A percentile compares a stretch with the other conserved stretches of the same genome.
Evolutionary conservation across 1,284 basidiomycete species (phyloP).

Genomic region (Melampsora larici-populina): DNA sequence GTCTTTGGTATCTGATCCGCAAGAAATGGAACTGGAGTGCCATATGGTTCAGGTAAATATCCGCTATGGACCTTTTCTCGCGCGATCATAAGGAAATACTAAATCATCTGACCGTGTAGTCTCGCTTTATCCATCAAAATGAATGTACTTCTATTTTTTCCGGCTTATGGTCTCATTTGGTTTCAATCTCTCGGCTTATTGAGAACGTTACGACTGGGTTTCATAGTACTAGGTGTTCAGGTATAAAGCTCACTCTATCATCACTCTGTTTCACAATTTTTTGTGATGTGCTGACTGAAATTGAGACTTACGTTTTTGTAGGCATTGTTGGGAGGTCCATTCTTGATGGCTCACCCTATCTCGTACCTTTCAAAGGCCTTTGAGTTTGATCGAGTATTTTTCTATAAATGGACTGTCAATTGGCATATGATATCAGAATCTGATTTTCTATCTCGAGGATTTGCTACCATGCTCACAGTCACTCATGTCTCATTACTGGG

Average conservation of each 20-base stretch:
- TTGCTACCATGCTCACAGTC: constrained; percentile 65
- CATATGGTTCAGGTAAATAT: constrained; percentile 39
- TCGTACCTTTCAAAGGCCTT: constrained; percentile 77
- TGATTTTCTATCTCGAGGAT: constrained; percentile 66
- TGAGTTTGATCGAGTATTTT: constrained; percentile 80
- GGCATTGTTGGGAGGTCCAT: constrained; percentile 66
- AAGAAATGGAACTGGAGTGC: constrained; percentile 41
- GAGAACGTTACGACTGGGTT: constrained; percentile 61
- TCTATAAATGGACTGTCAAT: constrained; percentile 97
- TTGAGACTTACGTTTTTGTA: constrained; percentile 56
- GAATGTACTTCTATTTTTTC: constrained; percentile 89
- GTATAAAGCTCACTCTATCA: constrained; percentile 46
- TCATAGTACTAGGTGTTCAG: constrained; percentile 60
- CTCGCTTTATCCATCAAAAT: constrained; percentile 89
- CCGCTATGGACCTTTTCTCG: neutral
- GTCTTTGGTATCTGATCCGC: constrained; percentile 58
- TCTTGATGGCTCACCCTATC: constrained; percentile 64
- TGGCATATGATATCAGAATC: constrained; percentile 82
- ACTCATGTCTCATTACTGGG: constrained; percentile 65
- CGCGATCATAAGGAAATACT: constrained; percentile 58
- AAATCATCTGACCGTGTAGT: constrained; percentile 64
- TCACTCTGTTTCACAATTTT: neutral
- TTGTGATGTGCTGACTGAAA: neutral
- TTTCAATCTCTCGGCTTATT: constrained; percentile 72
- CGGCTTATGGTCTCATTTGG: constrained; percentile 69